Conservation (phyloP, 495 filamentous ascomycete genomes). For the Xylaria telfairii region DNA sequence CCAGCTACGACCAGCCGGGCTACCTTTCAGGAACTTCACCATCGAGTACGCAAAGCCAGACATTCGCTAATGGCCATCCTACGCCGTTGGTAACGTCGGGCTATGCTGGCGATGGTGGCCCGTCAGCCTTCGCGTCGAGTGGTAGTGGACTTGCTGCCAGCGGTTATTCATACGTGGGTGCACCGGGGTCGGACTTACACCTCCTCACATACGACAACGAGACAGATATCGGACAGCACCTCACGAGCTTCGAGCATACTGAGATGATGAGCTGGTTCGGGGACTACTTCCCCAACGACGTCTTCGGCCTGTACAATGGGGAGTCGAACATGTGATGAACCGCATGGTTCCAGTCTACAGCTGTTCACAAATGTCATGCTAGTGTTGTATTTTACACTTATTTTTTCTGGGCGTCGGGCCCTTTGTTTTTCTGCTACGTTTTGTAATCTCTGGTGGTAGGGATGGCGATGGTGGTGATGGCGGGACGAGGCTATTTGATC, state of each 20-base stretch:
- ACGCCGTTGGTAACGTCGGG: slow-evolving; percentile 27
- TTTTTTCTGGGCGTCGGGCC: neutral
- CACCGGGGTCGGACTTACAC: slow-evolving; percentile 40
- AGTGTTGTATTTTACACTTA: slow-evolving; percentile 1
- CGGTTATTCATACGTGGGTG: slow-evolving; percentile 50
- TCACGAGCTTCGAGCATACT: slow-evolving; percentile 71
- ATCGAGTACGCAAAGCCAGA: slow-evolving; percentile 38
- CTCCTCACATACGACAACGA: slow-evolving; percentile 42
- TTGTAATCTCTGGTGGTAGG: slow-evolving; percentile 2
- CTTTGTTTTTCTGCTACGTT: neutral
- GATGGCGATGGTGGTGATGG: neutral
- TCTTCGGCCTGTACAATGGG: slow-evolving; percentile 56
- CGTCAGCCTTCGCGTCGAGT: slow-evolving; percentile 46
- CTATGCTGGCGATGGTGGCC: slow-evolving; percentile 40
- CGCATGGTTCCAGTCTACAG: neutral
- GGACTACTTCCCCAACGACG: slow-evolving; percentile 70
- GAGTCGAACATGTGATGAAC: slow-evolving; percentile 32
- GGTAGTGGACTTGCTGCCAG: slow-evolving; percentile 46
- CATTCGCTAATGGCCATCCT: slow-evolving; percentile 35
- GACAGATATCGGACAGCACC: slow-evolving; percentile 51
- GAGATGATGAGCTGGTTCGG: slow-evolving; percentile 72
- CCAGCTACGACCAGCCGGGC: slow-evolving; percentile 40
- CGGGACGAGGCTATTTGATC: neutral
- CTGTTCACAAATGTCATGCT: neutral
- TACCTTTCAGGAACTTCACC: slow-evolving; percentile 39